Percentiles rank a stretch among this genome's conserved stretches.
phyloP scores from a whole-genome alignment of 1,284 basidiomycete genomes.

The Naganishia sp. region DNA sequence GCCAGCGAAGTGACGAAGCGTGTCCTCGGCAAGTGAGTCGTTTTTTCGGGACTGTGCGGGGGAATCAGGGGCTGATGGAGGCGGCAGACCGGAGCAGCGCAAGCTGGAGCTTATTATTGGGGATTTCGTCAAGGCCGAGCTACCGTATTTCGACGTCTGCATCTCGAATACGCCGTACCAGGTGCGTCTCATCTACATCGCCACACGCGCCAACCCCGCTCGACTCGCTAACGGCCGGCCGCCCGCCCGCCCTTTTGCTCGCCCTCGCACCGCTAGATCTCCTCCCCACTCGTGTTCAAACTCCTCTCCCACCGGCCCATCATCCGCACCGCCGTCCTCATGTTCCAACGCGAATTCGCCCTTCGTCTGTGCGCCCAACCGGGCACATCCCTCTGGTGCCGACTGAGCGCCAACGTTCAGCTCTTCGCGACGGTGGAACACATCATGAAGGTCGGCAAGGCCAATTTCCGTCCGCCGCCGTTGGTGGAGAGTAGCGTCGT shows the following conservation, averaged over 20 bases:
- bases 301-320: constrained; percentile 93
- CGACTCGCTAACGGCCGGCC: not conserved
- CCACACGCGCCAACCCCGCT: too few relatives aligned
- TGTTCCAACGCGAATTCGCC: constrained; percentile 99
- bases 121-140: constrained; percentile 93
- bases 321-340: constrained; percentile 91
- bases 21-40: constrained; percentile 92
- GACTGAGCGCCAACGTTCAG: constrained; percentile 94
- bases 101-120: constrained; percentile 94
- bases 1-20: constrained; percentile 96
- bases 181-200: constrained; percentile 49
- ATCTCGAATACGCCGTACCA: constrained; percentile 99
- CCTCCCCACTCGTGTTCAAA: constrained; percentile 95
- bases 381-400: constrained; percentile 85
- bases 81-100: constrained; percentile 80
- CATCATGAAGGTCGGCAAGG: constrained; percentile 92
- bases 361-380: constrained; percentile 87
- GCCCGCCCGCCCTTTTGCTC: not conserved
- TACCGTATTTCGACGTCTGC: constrained; percentile 98
- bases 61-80: not conserved
- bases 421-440: constrained; percentile 94
- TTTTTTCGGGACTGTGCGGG: not conserved
- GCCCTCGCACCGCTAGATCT: constrained; percentile 77
- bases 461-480: constrained; percentile 95
- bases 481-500: constrained; percentile 93